These are phyloP conservation scores for Emergomyces pasteurianus DNA, from an alignment of 2,329 filamentous ascomycete genomes.

Conservation along the genomic window DNA sequence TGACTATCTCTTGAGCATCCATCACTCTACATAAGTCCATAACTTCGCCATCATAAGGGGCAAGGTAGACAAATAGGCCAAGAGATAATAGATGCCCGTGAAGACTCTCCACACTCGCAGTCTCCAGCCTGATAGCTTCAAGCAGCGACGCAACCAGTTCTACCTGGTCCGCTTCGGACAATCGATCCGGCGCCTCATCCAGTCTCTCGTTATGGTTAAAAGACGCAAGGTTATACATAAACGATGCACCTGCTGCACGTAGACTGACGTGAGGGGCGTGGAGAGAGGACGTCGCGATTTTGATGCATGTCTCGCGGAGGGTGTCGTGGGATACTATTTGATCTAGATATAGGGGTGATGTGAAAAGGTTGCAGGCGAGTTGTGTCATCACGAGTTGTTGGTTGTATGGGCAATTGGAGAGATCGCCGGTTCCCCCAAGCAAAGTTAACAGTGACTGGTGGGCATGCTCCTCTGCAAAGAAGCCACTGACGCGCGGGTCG, in stretches of 20 bases:
- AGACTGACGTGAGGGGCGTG: slow-evolving; percentile 67
- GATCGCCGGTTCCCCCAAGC: slow-evolving; percentile 40
- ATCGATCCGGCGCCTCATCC: slow-evolving; percentile 41
- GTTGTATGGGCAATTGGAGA: slow-evolving; percentile 58
- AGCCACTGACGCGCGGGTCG: slow-evolving; percentile 68
- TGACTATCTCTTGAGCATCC: slow-evolving; percentile 57
- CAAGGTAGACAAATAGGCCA: slow-evolving; percentile 63
- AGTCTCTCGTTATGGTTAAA: slow-evolving; percentile 56
- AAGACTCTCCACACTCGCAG: slow-evolving; percentile 52
- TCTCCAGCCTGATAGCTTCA: slow-evolving; percentile 53
- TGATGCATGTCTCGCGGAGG: slow-evolving; percentile 49
- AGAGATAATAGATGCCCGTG: slow-evolving; percentile 66
- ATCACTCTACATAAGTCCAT: slow-evolving; percentile 66
- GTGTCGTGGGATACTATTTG: slow-evolving; percentile 44
- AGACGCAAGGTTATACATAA: slow-evolving; percentile 71
- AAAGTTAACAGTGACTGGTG: slow-evolving; percentile 54
- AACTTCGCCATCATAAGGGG: slow-evolving; percentile 60
- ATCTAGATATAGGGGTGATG: slow-evolving; percentile 56
- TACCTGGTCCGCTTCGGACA: slow-evolving; percentile 61
- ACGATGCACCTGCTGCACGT: slow-evolving; percentile 66
- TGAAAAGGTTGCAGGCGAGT: slow-evolving; percentile 74
- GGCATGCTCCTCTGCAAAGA: slow-evolving; percentile 62
- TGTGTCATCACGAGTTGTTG: slow-evolving; percentile 75
- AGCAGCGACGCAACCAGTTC: slow-evolving; percentile 71
- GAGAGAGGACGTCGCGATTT: slow-evolving; percentile 63